A percentile compares a stretch with the other conserved stretches of the same genome.
Conservation (phyloP, 148 eudicot species). For the Rhododendron mucronatum region DNA sequence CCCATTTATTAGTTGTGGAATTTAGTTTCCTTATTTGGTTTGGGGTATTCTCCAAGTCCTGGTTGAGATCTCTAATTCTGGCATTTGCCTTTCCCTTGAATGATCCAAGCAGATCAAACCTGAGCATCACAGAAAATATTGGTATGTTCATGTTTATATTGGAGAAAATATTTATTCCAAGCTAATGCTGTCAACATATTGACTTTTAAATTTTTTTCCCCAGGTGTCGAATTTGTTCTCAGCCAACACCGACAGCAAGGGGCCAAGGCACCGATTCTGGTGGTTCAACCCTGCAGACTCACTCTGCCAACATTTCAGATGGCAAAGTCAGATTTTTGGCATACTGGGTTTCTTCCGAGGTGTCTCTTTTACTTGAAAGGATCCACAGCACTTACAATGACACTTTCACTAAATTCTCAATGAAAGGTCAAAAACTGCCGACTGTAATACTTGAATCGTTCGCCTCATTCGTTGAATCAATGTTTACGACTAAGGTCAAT, state of each 20-base stretch:
- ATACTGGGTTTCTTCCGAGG: conserved; percentile 4
- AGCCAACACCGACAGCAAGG: not conserved
- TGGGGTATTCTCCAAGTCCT: not conserved
- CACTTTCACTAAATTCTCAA: not conserved
- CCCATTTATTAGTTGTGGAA: not conserved
- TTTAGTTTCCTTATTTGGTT: not conserved
- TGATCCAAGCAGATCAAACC: not conserved
- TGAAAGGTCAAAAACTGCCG: not conserved
- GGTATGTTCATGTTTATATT: not conserved
- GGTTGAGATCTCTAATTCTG: not conserved
- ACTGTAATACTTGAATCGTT: not conserved
- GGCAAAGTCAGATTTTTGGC: not conserved
- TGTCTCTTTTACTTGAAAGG: not conserved
- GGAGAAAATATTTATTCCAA: not conserved
- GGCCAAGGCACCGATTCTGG: not conserved
- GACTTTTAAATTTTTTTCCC: not conserved
- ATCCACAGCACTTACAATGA: not conserved
- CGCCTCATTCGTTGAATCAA: not conserved
- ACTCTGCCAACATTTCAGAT: not conserved
- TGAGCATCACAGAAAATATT: not conserved
- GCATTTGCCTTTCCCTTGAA: not conserved
- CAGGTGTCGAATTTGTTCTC: not conserved
- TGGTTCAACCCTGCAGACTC: not conserved
- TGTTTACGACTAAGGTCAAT: not conserved
- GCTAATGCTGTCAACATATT: not conserved